Base-by-base conservation (phyloP, 2,329 filamentous ascomycete genomes). In the Ophiognomonia clavigignenti-juglandacearum region DNA sequence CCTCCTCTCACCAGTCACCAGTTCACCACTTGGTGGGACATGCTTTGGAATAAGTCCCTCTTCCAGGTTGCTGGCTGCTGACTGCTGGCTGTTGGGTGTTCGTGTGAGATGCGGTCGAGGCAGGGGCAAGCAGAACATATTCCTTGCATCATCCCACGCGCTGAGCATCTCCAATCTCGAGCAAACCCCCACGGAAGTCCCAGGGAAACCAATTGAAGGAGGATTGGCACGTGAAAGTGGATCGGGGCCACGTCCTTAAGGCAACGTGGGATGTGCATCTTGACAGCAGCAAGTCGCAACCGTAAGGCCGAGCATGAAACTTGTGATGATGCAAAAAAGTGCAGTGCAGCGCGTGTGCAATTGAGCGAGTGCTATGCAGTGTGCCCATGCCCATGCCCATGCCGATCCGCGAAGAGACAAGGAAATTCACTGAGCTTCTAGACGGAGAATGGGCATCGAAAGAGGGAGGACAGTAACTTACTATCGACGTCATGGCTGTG, bases 401-500 rank as follows among this genome's bases (percentile, higher is more conserved):
- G n/a, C n/a, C 24, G 38, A 39, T 29, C 19, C 37, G 29, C 39
- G 35, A 48, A n/a, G n/a, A n/a, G n/a, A n/a, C n/a, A n/a, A n/a
- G n/a, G n/a, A 38, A 38, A 26, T 43, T 47, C 24, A 44, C 22
- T 37, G 29, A 48, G n/a, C 38, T 24, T 4, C 10, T 9, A 39
- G 39, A 43, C 23, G 9, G 24, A 32, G 44, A 43, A 42, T 32
- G 14, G 41, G 13, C 14, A 19, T 24, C 26, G n/a, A 42, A 41
- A 32, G 27, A 38, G 24, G 39, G 34, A 32, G 39, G 39, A 39
- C 32, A 42, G 20, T n/a, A 26, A 61, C 61, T 61, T 48, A 63
- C 61, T 52, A 63, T 63, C 50, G 59, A 62, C 57, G 61, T 61
- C 61, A 63, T 63, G 59, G 55, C 53, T n/a, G n/a, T n/a, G n/a